A percentile compares a stretch with the other conserved stretches of the same genome.
Conservation (phyloP, 2,329 filamentous ascomycete species). For the Coniochaeta prunicola region DNA sequence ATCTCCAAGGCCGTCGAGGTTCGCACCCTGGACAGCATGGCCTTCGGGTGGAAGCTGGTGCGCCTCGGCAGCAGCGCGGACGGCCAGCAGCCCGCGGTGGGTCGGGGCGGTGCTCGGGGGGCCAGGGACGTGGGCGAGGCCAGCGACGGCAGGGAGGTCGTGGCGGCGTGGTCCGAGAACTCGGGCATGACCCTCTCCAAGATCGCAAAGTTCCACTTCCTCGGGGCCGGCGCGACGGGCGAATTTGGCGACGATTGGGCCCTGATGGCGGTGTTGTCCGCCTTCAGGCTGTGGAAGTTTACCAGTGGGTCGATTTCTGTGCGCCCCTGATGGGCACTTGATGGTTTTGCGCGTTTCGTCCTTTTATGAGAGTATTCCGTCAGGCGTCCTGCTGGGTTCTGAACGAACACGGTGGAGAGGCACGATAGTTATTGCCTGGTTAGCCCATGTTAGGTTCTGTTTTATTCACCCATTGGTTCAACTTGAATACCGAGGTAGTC, state of each 20-base stretch:
- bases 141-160: neutral
- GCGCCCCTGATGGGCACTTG: neutral
- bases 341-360: neutral
- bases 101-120: neutral
- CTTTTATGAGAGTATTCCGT: neutral
- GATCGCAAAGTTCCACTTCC: constrained; percentile 1
- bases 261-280: neutral
- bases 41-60: neutral
- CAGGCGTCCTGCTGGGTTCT: neutral
- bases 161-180: neutral
- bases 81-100: neutral
- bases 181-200: neutral
- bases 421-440: neutral
- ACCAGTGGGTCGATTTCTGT: neutral
- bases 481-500: neutral
- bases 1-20: neutral
- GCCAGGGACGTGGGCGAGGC: neutral
- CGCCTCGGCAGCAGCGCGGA: neutral
- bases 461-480: neutral
- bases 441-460: neutral
- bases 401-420: neutral
- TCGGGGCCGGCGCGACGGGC: neutral
- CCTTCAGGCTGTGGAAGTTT: neutral
- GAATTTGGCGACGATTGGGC: neutral
- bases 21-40: neutral